A percentile compares a stretch with the other conserved stretches of the same genome.
phyloP scores from a whole-genome alignment of 768 basidiomycete genomes.

The Psilocybe sp. region DNA sequence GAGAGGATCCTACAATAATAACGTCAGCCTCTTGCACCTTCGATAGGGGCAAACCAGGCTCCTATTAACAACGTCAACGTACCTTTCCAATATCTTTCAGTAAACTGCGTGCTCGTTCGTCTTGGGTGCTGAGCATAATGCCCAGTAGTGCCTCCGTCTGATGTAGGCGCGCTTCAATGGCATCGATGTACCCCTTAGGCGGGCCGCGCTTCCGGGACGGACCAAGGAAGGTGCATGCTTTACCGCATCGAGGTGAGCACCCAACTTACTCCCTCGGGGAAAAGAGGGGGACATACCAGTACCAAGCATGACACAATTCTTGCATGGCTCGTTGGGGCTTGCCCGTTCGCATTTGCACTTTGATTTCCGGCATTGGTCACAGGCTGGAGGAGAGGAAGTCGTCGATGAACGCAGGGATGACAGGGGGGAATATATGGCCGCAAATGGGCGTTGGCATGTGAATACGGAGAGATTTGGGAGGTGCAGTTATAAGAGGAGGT shows the following conservation, averaged over 20 bases:
- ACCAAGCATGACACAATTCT: conserved; percentile 70
- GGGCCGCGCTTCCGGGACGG: conserved; percentile 83
- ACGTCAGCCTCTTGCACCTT: conserved; percentile 1
- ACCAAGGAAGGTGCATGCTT: conserved; percentile 77
- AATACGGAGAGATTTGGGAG: no score
- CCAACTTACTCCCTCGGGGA: background rate
- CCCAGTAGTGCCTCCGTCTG: conserved; percentile 90
- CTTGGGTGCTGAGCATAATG: conserved; percentile 60
- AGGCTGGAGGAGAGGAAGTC: conserved; percentile 42
- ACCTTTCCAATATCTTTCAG: conserved; percentile 53
- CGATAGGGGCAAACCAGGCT: background rate
- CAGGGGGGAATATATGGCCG: no score
- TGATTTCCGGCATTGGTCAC: conserved; percentile 86
- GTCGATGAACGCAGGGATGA: no score
- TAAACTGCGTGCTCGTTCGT: conserved; percentile 39
- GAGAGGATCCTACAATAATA: conserved; percentile 58
- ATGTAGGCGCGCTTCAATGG: conserved; percentile 87
- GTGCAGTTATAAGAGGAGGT: no score
- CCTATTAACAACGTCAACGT: conserved; percentile 6
- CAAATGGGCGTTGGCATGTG: no score
- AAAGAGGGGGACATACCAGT: conserved; percentile 48
- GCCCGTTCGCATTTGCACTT: conserved; percentile 87
- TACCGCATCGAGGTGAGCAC: conserved; percentile 5
- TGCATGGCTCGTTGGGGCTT: conserved; percentile 61
- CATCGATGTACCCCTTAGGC: conserved; percentile 94